These are phyloP conservation scores for Lactarius sp. DNA, from an alignment of 768 basidiomycete genomes.

Conservation along the genomic window DNA sequence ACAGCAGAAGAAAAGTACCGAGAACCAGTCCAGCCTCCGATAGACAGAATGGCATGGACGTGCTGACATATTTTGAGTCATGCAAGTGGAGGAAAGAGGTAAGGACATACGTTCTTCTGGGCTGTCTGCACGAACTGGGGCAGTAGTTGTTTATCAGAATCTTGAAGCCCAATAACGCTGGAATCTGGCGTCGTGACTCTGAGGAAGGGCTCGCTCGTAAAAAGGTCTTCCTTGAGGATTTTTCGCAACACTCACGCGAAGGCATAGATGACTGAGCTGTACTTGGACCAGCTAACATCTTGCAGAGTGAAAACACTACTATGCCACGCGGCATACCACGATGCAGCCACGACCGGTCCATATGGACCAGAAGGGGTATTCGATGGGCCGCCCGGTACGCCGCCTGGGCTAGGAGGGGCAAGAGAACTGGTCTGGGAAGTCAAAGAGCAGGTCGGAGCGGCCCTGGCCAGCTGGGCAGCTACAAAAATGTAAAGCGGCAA, in stretches of 20 bases:
- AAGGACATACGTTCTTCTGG: slow-evolving; percentile 24
- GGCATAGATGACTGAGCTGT: slow-evolving; percentile 52
- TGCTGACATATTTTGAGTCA: slow-evolving; percentile 34
- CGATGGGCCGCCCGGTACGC: not conserved
- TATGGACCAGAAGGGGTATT: too few species aligned
- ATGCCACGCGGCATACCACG: slow-evolving; percentile 57
- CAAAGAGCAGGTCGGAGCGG: not conserved
- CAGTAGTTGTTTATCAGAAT: slow-evolving; percentile 28
- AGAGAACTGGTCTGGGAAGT: too few species aligned
- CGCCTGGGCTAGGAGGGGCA: too few species aligned
- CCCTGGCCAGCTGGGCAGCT: not conserved
- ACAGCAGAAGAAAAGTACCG: slow-evolving; percentile 57
- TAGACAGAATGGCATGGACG: slow-evolving; percentile 51
- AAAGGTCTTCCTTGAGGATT: not conserved
- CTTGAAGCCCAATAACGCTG: slow-evolving; percentile 27
- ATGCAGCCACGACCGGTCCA: not conserved
- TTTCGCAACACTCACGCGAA: slow-evolving; percentile 49
- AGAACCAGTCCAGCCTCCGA: slow-evolving; percentile 71
- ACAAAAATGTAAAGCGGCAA: too few species aligned
- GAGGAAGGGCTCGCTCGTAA: slow-evolving; percentile 4
- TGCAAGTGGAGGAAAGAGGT: not conserved
- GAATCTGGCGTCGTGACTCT: slow-evolving; percentile 22
- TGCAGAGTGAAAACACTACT: slow-evolving; percentile 37
- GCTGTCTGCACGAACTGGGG: slow-evolving; percentile 27
- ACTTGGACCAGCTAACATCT: slow-evolving; percentile 51